phyloP scores from a whole-genome alignment of 1,284 basidiomycete species.

The Ceratobasidium sp. region DNA sequence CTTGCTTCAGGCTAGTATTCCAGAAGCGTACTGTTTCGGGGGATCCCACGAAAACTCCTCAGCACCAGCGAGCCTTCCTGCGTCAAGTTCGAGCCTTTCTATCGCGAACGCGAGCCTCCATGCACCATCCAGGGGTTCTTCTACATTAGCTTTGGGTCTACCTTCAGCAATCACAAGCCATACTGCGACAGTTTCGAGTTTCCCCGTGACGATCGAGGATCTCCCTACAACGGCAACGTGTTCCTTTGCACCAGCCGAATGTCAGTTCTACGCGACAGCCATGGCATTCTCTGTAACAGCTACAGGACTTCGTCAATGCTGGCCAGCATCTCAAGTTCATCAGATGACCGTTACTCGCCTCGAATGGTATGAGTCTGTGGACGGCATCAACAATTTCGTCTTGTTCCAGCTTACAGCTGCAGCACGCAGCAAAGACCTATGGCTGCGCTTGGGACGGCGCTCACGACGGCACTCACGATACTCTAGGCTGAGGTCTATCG shows the following conservation, averaged over 20 bases:
- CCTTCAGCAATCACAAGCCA: neutral
- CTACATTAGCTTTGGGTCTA: neutral
- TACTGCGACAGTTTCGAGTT: neutral
- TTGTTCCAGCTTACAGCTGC: neutral
- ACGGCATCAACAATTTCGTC: neutral
- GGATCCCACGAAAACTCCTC: neutral
- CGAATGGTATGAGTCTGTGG: neutral
- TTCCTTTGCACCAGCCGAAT: neutral
- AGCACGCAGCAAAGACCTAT: neutral
- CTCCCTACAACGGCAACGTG: neutral
- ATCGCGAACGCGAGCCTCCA: neutral
- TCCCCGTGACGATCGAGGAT: neutral
- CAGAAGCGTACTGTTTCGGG: neutral
- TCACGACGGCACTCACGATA: neutral
- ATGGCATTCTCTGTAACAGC: neutral
- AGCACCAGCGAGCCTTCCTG: neutral
- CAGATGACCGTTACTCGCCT: neutral
- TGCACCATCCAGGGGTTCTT: neutral
- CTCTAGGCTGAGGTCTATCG: neutral
- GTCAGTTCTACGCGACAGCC: neutral
- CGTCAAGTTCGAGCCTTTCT: neutral
- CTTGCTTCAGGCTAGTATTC: neutral
- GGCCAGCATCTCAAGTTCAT: neutral
- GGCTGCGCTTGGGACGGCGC: neutral
- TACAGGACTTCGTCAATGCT: neutral